Evolutionary conservation across 2,329 filamentous ascomycete species (phyloP).

Genomic region (Hymenoscyphus infarciens): DNA sequence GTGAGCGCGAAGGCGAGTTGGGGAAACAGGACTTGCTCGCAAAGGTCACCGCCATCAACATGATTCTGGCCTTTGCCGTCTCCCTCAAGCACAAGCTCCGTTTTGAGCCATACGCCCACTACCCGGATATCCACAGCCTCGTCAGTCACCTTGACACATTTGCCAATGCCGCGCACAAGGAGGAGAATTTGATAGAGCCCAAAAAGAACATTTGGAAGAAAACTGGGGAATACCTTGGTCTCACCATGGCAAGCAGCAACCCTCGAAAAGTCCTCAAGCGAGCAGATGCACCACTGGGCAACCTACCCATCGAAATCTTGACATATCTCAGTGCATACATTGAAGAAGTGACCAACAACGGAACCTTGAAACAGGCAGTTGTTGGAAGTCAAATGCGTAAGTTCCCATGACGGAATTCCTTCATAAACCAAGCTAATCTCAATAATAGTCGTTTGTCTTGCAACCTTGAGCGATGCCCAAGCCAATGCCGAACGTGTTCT

Average conservation of each 20-base stretch:
- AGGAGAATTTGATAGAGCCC: constrained; percentile 39
- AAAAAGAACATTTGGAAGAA: constrained; percentile 50
- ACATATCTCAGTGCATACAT: constrained; percentile 56
- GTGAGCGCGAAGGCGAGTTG: constrained; percentile 53
- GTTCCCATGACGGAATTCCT: constrained; percentile 5
- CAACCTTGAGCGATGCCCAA: constrained; percentile 67
- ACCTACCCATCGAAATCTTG: constrained; percentile 79
- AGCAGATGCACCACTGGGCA: constrained; percentile 68
- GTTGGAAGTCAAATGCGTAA: constrained; percentile 31
- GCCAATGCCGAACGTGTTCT: constrained; percentile 73
- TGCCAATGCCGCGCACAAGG: constrained; percentile 51
- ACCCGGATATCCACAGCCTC: constrained; percentile 68
- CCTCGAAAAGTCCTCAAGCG: constrained; percentile 74
- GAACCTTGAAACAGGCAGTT: constrained; percentile 35
- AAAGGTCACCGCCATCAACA: constrained; percentile 66
- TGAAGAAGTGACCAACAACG: constrained; percentile 31
- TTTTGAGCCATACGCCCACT: constrained; percentile 77
- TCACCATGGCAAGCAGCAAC: constrained; percentile 74
- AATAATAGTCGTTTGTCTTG: constrained; percentile 40
- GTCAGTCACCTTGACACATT: constrained; percentile 73
- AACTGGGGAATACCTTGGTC: constrained; percentile 68
- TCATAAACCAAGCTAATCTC: constrained; percentile 32
- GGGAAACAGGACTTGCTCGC: constrained; percentile 65
- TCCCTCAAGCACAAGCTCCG: constrained; percentile 78
- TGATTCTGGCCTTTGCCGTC: constrained; percentile 73